Evolutionary conservation across 768 basidiomycete genomes (phyloP), one percentile per base, ranked within the genome.

Genomic region (Holtermannia corniformis): DNA sequence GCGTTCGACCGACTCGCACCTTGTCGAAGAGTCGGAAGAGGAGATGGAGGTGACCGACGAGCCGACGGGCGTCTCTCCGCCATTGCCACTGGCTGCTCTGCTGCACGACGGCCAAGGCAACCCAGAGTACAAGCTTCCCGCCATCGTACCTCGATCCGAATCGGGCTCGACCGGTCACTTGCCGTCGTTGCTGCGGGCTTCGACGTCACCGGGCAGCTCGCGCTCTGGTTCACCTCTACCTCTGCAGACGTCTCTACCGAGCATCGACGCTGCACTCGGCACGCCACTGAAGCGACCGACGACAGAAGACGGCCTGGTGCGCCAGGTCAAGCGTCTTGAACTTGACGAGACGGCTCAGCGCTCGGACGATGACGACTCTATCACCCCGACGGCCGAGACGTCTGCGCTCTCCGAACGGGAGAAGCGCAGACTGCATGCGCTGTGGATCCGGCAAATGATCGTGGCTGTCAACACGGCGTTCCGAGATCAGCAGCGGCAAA

Each of bases 251-350:
- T 26, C 45, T 41, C 3, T n/a, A 28, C 10, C 28, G 10, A 27
- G 41, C 27, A n/a, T n/a, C 32, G 32, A 37, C 32, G 32, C 32
- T 37, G 32, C 32, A 7, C 32, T 37, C 32, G 10, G 16, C 16
- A 16, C 55, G 40, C 64, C 64, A 1, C 52, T 59, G 26, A 68
- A 68, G 54, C 21, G 67, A 20, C 67, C 65, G 47, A 68, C 67
- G 14, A 37, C 32, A 16, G 67, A 65, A 19, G 67, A 68, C 41
- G 63, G 63, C 24, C 59, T 68, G 44, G 51, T 57, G 3, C 41
- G 64, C 3, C 64, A 61, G 23, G 67, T 68, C 54, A 68, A 68
- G 51, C 49, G 67, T 40, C 42, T 68, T 3, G 67, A 68, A 47
- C 49, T 68, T 16, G 57, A 50, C n/a, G 54, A 52, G 32, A 50